Evolutionary conservation across 192 early-diverging fungal genomes (phyloP).

Genomic region (Backusella tarrabulga): DNA sequence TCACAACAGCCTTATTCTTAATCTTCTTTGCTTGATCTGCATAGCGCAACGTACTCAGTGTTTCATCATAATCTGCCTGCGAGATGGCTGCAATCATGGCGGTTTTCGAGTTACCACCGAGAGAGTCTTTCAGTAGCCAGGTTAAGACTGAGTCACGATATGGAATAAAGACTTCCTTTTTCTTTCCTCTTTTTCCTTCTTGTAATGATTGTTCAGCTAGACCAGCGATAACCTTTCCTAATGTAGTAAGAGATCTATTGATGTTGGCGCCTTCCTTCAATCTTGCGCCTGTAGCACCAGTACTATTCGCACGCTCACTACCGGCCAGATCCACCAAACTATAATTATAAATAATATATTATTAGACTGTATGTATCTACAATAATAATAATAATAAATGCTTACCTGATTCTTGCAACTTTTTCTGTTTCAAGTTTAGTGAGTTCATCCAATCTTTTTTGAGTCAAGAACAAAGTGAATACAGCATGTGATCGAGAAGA

Average conservation of each 20-base stretch:
- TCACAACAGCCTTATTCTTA: constrained; percentile 77
- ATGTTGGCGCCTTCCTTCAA: constrained; percentile 94
- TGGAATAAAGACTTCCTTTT: constrained; percentile 68
- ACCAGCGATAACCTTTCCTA: constrained; percentile 93
- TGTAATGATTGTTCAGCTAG: constrained; percentile 68
- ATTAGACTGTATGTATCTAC: too few species aligned
- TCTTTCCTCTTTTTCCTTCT: constrained; percentile 39
- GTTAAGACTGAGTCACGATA: constrained; percentile 90
- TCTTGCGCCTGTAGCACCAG: constrained; percentile 79
- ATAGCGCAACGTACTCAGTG: constrained; percentile 73
- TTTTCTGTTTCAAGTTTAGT: constrained; percentile 67
- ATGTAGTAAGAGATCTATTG: constrained; percentile 87
- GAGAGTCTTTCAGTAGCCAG: constrained; percentile 69
- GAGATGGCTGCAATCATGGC: constrained; percentile 68
- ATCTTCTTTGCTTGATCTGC: constrained; percentile 81
- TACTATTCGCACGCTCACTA: constrained; percentile 85
- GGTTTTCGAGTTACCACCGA: constrained; percentile 71
- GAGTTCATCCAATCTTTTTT: constrained; percentile 50
- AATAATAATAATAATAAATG: neutral
- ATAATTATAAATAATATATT: neutral
- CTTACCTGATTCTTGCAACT: constrained; percentile 69
- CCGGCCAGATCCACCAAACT: constrained; percentile 93
- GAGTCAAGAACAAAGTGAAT: constrained; percentile 73
- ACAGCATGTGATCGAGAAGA: constrained; percentile 89
- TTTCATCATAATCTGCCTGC: constrained; percentile 61